These are phyloP conservation scores for Volvox carteri DNA, from an alignment of 163 green algal genomes.

Conservation along the genomic window DNA sequence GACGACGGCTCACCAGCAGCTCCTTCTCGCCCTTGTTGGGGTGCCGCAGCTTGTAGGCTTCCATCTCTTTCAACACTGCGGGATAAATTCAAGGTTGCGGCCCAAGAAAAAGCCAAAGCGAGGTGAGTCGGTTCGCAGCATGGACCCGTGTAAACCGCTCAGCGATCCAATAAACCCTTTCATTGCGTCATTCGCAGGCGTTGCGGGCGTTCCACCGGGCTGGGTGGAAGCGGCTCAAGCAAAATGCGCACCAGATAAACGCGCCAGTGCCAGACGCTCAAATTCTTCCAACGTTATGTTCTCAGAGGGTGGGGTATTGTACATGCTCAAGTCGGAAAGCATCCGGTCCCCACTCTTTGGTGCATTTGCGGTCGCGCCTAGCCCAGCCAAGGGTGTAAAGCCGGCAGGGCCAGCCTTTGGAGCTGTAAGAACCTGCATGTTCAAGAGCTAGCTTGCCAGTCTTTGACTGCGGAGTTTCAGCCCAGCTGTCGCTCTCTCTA, in stretches of 20 bases:
- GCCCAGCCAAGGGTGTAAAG: conserved; percentile 6
- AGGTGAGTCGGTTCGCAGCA: no score
- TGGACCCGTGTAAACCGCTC: no score
- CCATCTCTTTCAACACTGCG: conserved; percentile 93
- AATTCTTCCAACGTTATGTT: conserved; percentile 96
- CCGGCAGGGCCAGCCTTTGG: background rate
- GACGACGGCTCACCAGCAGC: conserved; percentile 26
- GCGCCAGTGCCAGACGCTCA: conserved; percentile 92
- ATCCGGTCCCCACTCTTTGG: conserved; percentile 29
- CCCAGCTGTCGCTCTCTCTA: no score
- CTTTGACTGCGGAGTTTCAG: no score
- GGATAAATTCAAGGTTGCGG: background rate
- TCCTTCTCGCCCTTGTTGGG: conserved; percentile 63
- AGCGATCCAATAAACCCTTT: no score
- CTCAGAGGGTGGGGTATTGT: conserved; percentile 56
- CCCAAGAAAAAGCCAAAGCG: no score
- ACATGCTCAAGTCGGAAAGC: conserved; percentile 67
- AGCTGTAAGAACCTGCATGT: conserved; percentile 23
- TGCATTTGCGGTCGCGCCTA: background rate
- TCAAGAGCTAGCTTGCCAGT: no score
- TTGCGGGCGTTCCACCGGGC: no score
- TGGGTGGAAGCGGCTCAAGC: no score
- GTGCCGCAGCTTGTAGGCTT: conserved; percentile 81
- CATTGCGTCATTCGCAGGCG: no score
- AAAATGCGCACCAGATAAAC: conserved; percentile 89